phyloP scores from a whole-genome alignment of 495 filamentous ascomycete species.

The Eremomyces bilateralis region DNA sequence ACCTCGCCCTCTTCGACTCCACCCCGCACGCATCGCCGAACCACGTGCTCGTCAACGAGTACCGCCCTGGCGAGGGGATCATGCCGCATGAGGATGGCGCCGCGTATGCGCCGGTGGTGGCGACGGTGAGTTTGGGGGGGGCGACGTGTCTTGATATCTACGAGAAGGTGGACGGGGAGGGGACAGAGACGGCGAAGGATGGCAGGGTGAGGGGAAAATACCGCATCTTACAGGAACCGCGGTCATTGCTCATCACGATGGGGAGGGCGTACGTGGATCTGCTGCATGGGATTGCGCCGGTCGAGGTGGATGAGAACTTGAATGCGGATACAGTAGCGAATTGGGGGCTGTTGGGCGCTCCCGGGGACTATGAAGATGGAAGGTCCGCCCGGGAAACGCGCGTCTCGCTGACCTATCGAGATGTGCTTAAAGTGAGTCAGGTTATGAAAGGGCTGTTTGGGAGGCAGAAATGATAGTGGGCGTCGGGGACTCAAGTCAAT shows the following conservation, averaged over 20 bases:
- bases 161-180: slow-evolving; percentile 28
- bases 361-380: slow-evolving; percentile 29
- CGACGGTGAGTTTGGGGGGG: slow-evolving; percentile 68
- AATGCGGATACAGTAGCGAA: slow-evolving; percentile 44
- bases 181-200: neutral
- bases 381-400: slow-evolving; percentile 40
- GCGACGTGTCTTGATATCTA: slow-evolving; percentile 62
- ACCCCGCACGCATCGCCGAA: slow-evolving; percentile 64
- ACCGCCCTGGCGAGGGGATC: slow-evolving; percentile 69
- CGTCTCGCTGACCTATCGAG: slow-evolving; percentile 78
- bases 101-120: slow-evolving; percentile 72
- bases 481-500: too few species aligned
- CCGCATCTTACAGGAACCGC: slow-evolving; percentile 69
- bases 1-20: slow-evolving; percentile 36
- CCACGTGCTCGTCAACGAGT: slow-evolving; percentile 88
- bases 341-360: slow-evolving; percentile 54
- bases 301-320: slow-evolving; percentile 17
- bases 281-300: slow-evolving; percentile 20
- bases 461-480: too few species aligned
- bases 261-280: slow-evolving; percentile 16
- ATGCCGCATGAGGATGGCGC: slow-evolving; percentile 90
- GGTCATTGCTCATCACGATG: slow-evolving; percentile 23
- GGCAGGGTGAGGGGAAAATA: slow-evolving; percentile 11
- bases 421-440: slow-evolving; percentile 72
- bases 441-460: slow-evolving; percentile 41